Evolutionary conservation across 2,329 filamentous ascomycete genomes (phyloP), one percentile per base, ranked within the genome.

Genomic region (Ophidiomyces ophidiicola): DNA sequence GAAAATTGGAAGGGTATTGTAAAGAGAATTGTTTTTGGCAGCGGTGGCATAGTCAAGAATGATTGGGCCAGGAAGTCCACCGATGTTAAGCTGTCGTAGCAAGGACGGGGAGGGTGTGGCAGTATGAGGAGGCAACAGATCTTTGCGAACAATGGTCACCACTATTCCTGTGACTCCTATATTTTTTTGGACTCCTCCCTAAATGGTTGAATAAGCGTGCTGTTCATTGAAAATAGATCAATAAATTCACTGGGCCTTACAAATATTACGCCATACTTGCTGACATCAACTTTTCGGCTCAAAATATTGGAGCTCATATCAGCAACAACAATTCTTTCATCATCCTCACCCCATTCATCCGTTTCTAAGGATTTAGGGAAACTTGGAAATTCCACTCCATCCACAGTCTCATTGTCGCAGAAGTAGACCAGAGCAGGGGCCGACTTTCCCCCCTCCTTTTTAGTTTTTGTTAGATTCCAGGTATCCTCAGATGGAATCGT

Each of bases 291-390:
- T 46, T 71, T 72, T 30, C 85, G 70, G 32, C 83, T 85, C 36
- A 96, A 76, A 56, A 96, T 94, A 61, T 94, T 96, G 43, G 84
- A 94, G 32, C 75, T 82, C 82, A 96, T 93, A 60, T 96, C 88
- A 14, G 83, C 85, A 4, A 94, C 80, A 4, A 96, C 80, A 43
- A 93, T 73, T 1, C 78, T 77, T 21, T 76, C 74, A 36, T 78
- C 71, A 6, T 77, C 76, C 35, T 77, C 72, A 1, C 68, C 60
- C 5, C 61, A 60, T 2, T 61, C 61, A 7, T 72, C 74, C 62
- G 46, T 48, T 34, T 74, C 71, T 17, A 92, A 68, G 5, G 61
- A 58, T 46, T 78, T 64, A 17, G 88, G 88, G 54, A 82, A 79
- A 3, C 52, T 62, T 4, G 80, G 84, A 50, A 92, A 94, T 56